Percentiles rank a stretch among this genome's conserved stretches.
Conservation (phyloP, 2,329 filamentous ascomycete genomes). For the Monosporascus cannonballus region DNA sequence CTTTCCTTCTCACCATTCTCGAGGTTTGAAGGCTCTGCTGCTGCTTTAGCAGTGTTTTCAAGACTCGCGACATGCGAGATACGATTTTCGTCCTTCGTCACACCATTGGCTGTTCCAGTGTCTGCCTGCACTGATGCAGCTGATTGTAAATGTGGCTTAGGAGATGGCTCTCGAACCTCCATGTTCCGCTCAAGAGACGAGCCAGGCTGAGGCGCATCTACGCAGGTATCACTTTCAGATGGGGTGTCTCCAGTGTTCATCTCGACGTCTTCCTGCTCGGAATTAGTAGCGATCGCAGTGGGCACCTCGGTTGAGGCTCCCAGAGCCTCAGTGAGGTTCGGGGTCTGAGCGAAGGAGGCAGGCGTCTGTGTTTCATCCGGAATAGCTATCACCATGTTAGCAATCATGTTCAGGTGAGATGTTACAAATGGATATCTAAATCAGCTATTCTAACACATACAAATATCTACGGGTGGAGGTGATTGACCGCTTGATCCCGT, state of each 20-base stretch:
- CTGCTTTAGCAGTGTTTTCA: background rate
- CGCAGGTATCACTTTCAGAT: background rate
- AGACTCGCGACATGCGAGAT: background rate
- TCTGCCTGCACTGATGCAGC: background rate
- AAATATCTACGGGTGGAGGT: background rate
- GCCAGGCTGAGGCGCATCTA: background rate
- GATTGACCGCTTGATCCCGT: conserved; percentile 6
- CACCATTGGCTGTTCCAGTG: background rate
- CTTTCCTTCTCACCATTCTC: background rate
- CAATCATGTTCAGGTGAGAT: background rate
- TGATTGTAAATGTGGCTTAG: background rate
- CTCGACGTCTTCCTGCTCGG: background rate
- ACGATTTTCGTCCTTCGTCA: background rate
- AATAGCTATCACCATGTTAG: background rate
- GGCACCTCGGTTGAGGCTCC: background rate
- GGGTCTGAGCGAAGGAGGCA: background rate
- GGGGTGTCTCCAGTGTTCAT: background rate
- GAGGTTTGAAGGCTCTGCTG: background rate
- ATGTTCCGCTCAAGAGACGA: background rate
- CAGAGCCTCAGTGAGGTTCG: background rate
- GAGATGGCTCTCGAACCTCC: background rate
- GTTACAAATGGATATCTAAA: background rate
- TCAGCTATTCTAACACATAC: conserved; percentile 9
- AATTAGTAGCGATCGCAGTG: background rate
- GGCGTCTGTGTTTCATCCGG: background rate